A percentile compares a stretch with the other conserved stretches of the same genome.
phyloP scores from a whole-genome alignment of 768 basidiomycete genomes.

The Termitomyces sp. region DNA sequence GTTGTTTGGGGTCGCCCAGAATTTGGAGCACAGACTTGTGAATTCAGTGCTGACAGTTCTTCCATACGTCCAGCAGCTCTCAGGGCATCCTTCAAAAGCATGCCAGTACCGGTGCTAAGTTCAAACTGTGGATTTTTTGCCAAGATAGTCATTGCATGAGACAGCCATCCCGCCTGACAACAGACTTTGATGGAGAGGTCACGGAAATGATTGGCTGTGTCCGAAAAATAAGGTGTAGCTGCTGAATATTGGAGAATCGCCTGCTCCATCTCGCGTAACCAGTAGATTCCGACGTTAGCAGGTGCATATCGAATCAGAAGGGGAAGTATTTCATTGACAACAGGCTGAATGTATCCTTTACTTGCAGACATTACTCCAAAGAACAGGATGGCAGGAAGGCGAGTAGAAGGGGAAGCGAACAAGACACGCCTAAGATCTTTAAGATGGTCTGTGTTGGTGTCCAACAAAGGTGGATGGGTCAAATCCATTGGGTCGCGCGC shows the following conservation, averaged over 20 bases:
- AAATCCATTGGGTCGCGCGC: neutral
- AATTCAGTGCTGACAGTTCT: conserved; percentile 2
- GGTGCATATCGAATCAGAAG: conserved; percentile 10
- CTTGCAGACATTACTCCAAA: conserved; percentile 16
- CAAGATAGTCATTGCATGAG: conserved; percentile 7
- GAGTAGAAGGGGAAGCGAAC: conserved; percentile 12
- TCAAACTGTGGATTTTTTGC: neutral
- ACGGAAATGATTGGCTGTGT: conserved; percentile 2
- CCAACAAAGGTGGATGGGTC: neutral
- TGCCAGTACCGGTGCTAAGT: conserved; percentile 5
- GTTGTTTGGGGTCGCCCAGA: neutral
- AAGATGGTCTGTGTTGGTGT: conserved; percentile 2
- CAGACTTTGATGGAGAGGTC: conserved; percentile 10
- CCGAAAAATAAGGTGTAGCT: neutral
- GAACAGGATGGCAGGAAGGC: conserved; percentile 9
- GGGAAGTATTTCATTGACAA: conserved; percentile 11
- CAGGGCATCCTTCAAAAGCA: conserved; percentile 4
- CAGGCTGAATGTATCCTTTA: conserved; percentile 16
- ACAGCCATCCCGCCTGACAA: conserved; percentile 13
- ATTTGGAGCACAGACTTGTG: neutral
- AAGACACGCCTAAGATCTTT: conserved; percentile 8
- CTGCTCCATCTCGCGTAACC: conserved; percentile 9
- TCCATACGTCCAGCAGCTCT: neutral
- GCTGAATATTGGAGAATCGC: conserved; percentile 3
- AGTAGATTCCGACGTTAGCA: neutral